Percentiles rank a stretch among this genome's conserved stretches.
Conservation (phyloP, 805 yeast species). For the Brettanomyces anomalus region DNA sequence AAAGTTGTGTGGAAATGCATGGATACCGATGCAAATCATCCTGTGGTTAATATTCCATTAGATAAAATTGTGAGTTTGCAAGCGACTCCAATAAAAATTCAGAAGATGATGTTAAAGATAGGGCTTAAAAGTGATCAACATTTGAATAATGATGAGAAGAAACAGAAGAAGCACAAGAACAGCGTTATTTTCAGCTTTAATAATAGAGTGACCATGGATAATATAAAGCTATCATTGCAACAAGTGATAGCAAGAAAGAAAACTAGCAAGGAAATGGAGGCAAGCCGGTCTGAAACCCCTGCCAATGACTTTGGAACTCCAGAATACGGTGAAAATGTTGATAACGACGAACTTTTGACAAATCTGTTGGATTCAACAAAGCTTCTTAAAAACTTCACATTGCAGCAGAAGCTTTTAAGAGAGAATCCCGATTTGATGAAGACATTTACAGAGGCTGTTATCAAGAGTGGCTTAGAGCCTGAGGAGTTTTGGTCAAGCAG, state of each 20-base stretch:
- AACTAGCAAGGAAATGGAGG: constrained; percentile 29
- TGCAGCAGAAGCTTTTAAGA: constrained; percentile 71
- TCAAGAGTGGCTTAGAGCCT: constrained; percentile 65
- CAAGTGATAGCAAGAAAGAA: constrained; percentile 60
- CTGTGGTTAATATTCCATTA: constrained; percentile 32
- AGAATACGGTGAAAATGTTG: constrained; percentile 1
- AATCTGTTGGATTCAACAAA: constrained; percentile 43
- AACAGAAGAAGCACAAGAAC: constrained; percentile 6
- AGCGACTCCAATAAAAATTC: constrained; percentile 60
- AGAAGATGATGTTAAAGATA: constrained; percentile 58
- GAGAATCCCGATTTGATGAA: constrained; percentile 62
- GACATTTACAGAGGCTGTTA: constrained; percentile 83
- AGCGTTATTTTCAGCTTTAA: constrained; percentile 51
- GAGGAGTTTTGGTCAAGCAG: constrained; percentile 84
- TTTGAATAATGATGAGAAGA: constrained; percentile 13
- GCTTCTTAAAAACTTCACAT: constrained; percentile 57
- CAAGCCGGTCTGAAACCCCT: constrained; percentile 1
- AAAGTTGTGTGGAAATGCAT: constrained; percentile 50
- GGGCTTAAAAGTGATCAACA: constrained; percentile 28
- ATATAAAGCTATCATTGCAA: constrained; percentile 57
- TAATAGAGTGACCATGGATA: constrained; percentile 68
- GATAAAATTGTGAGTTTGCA: constrained; percentile 43
- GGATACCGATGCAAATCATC: constrained; percentile 32
- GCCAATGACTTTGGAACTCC: not conserved
- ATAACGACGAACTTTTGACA: constrained; percentile 22